Conservation (phyloP, 2,329 filamentous ascomycete species). For the Ophiocordyceps polyrhachis-furcata region DNA sequence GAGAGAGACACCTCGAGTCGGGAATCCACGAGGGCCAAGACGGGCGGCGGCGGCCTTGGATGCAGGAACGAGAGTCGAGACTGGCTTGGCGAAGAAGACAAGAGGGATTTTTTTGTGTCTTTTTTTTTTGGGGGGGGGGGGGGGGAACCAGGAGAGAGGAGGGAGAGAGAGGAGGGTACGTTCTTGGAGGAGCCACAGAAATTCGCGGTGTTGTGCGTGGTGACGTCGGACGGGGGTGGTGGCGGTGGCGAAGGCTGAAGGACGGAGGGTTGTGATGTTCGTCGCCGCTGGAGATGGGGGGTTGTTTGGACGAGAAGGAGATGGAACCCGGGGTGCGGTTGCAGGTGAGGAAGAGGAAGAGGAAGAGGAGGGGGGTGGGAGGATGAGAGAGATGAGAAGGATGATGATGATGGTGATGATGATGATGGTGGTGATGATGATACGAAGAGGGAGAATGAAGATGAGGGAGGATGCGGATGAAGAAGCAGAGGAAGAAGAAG, state of each 20-base stretch:
- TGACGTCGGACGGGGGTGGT: too few relatives aligned
- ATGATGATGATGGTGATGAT: neutral
- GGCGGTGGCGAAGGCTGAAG: neutral
- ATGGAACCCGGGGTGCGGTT: too few relatives aligned
- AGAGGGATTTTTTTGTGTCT: neutral
- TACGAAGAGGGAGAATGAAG: neutral
- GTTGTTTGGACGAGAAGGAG: too few relatives aligned
- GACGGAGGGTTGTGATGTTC: neutral
- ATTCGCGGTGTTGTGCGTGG: too few relatives aligned
- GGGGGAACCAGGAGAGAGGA: neutral
- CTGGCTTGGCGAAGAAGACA: neutral
- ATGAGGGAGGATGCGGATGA: neutral
- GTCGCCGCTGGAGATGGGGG: neutral
- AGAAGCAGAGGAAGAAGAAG: neutral
- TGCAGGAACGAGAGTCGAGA: neutral
- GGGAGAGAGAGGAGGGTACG: neutral
- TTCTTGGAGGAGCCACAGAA: too few relatives aligned
- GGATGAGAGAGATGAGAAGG: neutral
- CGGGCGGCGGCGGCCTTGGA: neutral
- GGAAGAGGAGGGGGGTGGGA: neutral
- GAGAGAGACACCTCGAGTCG: slow-evolving; percentile 7
- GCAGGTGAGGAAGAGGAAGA: neutral
- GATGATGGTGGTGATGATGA: neutral
- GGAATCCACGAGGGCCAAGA: slow-evolving; percentile 5
- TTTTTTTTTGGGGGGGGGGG: too few relatives aligned